These are phyloP conservation scores for Neoconidiobolus thromboides DNA, from an alignment of 371 early-diverging fungal species.

Conservation along the genomic window DNA sequence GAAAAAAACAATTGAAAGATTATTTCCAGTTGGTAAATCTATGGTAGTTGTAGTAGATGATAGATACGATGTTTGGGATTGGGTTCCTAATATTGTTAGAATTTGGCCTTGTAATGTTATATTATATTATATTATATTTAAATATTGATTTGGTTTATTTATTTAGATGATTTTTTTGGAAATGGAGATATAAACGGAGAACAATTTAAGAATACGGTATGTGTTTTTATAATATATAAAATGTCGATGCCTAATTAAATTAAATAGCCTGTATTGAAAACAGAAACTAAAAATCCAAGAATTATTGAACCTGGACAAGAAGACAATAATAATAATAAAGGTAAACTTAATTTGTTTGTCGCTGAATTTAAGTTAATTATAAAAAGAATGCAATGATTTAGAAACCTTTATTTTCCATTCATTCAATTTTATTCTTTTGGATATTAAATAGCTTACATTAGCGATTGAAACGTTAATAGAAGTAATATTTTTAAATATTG, in stretches of 20 bases:
- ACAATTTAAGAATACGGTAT: slow-evolving; percentile 22
- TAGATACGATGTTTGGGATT: slow-evolving; percentile 94
- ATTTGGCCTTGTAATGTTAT: slow-evolving; percentile 64
- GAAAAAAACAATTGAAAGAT: slow-evolving; percentile 67
- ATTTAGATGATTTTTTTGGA: slow-evolving; percentile 78
- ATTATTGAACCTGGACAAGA: not conserved
- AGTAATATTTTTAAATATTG: too few relatives aligned
- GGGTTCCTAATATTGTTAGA: slow-evolving; percentile 72
- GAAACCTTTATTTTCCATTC: slow-evolving; percentile 7
- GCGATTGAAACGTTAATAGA: too few relatives aligned
- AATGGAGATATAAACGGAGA: slow-evolving; percentile 86
- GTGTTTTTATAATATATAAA: not conserved
- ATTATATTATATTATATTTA: not conserved
- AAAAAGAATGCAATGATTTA: slow-evolving; percentile 26
- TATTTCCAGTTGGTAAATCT: slow-evolving; percentile 89
- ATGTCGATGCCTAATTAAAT: not conserved
- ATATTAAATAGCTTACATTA: too few relatives aligned
- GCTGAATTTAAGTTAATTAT: slow-evolving; percentile 12
- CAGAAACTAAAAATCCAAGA: not conserved
- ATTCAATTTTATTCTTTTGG: too few relatives aligned
- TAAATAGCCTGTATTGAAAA: not conserved
- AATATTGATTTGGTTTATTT: not conserved
- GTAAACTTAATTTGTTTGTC: slow-evolving; percentile 10
- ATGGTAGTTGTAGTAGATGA: slow-evolving; percentile 98
- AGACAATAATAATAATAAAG: slow-evolving; percentile 10